These are phyloP conservation scores for Cladosporium sp. DNA, from an alignment of 2,329 filamentous ascomycete genomes.

Conservation along the genomic window DNA sequence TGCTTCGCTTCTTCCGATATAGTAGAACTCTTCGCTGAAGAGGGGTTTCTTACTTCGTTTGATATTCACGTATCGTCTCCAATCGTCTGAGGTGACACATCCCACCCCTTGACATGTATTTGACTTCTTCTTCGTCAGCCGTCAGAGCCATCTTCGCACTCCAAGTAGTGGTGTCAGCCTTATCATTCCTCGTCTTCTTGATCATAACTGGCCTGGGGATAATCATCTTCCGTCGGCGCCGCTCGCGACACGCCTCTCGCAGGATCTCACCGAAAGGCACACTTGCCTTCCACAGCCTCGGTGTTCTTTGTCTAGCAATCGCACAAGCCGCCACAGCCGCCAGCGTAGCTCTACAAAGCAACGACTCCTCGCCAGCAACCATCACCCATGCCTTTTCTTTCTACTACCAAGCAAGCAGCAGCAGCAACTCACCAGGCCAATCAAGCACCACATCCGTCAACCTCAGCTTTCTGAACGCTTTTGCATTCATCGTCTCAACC, in stretches of 20 bases:
- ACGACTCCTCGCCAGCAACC: background rate
- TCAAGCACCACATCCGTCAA: background rate
- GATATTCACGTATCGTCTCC: background rate
- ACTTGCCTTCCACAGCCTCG: conserved; percentile 4
- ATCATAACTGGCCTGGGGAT: background rate
- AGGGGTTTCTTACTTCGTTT: background rate
- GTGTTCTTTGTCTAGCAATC: conserved; percentile 5
- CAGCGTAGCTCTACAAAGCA: background rate
- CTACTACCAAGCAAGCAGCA: background rate
- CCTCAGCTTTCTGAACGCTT: conserved; percentile 9
- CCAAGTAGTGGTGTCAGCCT: conserved; percentile 4
- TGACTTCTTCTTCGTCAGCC: background rate
- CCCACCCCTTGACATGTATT: background rate
- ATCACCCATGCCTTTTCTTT: conserved; percentile 3
- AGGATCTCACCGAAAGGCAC: conserved; percentile 5
- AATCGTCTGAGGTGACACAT: background rate
- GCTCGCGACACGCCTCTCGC: background rate
- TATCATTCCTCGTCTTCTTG: conserved; percentile 4
- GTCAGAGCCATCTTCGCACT: conserved; percentile 11
- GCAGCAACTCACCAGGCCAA: background rate
- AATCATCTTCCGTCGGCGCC: background rate
- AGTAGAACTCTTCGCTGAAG: background rate
- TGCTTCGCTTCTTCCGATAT: background rate
- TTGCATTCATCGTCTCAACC: conserved; percentile 12
- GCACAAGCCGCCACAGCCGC: conserved; percentile 5